These are phyloP conservation scores for Brassica balearica DNA, from an alignment of 441 rosid species.

Conservation along the genomic window DNA sequence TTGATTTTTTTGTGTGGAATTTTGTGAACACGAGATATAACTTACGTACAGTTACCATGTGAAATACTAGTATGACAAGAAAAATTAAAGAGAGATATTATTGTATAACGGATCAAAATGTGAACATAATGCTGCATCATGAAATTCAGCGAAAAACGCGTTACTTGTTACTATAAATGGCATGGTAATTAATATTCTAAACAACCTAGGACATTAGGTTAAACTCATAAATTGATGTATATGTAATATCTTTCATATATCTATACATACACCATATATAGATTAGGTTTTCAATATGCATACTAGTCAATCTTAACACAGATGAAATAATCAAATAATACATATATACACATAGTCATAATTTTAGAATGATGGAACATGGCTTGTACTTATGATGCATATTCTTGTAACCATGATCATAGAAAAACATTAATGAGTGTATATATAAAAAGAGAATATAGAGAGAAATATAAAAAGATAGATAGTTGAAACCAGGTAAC, in stretches of 20 bases:
- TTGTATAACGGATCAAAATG: conserved; percentile 39
- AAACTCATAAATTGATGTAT: conserved; percentile 7
- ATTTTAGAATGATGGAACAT: neutral
- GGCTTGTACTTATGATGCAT: conserved; percentile 10
- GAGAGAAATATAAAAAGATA: neutral
- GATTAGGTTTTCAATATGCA: conserved; percentile 24
- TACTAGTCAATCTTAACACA: neutral
- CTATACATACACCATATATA: conserved; percentile 16
- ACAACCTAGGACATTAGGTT: conserved; percentile 16
- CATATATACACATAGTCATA: neutral
- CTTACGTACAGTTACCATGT: conserved; percentile 27
- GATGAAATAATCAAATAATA: conserved; percentile 1
- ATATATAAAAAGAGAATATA: neutral
- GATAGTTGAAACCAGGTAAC: conserved; percentile 41
- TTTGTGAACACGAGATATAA: conserved; percentile 37
- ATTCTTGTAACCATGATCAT: conserved; percentile 10
- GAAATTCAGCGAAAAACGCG: conserved; percentile 32
- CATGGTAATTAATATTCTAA: conserved; percentile 20
- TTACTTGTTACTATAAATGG: conserved; percentile 25
- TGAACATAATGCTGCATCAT: conserved; percentile 26
- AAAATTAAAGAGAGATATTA: conserved; percentile 1
- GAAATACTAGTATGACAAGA: neutral
- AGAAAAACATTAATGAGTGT: neutral
- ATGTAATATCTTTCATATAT: neutral
- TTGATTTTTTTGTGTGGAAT: conserved; percentile 15